Evolutionary conservation across 768 basidiomycete genomes (phyloP).

Genomic region (Albatrellus ellisii): DNA sequence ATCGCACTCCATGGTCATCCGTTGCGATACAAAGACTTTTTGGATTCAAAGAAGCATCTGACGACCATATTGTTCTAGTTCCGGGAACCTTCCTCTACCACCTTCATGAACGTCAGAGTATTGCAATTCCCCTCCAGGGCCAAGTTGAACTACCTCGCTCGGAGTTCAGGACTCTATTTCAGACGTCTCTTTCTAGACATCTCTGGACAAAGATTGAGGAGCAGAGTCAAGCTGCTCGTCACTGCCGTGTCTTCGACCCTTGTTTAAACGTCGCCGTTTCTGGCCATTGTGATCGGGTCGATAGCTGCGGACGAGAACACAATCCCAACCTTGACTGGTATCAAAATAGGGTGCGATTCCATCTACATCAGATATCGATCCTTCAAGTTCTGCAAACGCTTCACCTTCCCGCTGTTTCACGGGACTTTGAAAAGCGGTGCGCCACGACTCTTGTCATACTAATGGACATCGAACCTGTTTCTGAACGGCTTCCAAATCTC

Average conservation of each 20-base stretch:
- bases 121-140: not conserved
- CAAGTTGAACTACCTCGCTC: not conserved
- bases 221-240: conserved; percentile 2
- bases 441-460: not conserved
- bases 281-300: conserved; percentile 7
- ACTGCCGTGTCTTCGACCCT: conserved; percentile 8
- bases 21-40: not conserved
- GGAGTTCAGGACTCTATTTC: conserved; percentile 1
- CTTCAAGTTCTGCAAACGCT: not conserved
- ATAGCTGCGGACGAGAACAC: not conserved
- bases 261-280: not conserved
- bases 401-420: not conserved
- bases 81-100: not conserved
- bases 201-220: conserved; percentile 1
- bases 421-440: too few relatives aligned
- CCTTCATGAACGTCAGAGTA: not conserved
- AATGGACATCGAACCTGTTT: not conserved
- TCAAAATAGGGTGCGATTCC: not conserved
- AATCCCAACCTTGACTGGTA: not conserved
- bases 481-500: not conserved
- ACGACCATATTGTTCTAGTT: not conserved
- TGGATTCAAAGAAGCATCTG: not conserved
- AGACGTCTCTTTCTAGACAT: not conserved
- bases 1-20: not conserved
- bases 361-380: not conserved